Percentiles rank a stretch among this genome's conserved stretches.
Evolutionary conservation across 306 rosid genomes (phyloP).

Genomic region (Neltuma alba): DNA sequence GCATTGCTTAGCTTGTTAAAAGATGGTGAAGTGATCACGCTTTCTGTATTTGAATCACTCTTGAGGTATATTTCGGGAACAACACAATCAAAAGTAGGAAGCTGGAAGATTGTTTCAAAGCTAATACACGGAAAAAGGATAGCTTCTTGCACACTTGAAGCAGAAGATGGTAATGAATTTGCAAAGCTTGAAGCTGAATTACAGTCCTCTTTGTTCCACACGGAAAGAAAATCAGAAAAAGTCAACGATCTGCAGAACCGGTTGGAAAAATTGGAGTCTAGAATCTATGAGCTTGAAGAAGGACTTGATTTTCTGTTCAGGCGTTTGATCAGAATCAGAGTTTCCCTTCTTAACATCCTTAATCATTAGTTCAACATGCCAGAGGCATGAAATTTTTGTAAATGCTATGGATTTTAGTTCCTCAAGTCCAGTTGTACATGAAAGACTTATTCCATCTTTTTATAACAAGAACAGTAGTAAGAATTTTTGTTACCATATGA

Average conservation of each 20-base stretch:
- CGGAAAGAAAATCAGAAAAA: conserved; percentile 24
- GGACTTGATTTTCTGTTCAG: conserved; percentile 36
- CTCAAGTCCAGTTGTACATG: conserved; percentile 31
- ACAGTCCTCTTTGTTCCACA: conserved; percentile 24
- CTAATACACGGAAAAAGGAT: conserved; percentile 31
- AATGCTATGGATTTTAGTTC: conserved; percentile 26
- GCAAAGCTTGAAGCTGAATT: conserved; percentile 36
- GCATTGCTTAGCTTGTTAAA: conserved; percentile 11
- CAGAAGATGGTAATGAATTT: conserved; percentile 34
- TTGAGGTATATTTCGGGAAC: conserved; percentile 18
- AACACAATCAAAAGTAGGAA: conserved; percentile 16
- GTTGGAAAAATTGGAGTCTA: conserved; percentile 28
- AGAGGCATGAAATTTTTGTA: conserved; percentile 26
- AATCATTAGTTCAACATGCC: conserved; percentile 34
- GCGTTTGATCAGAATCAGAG: conserved; percentile 41
- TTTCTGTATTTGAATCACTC: conserved; percentile 22
- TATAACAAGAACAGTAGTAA: conserved; percentile 9
- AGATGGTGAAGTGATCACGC: conserved; percentile 17
- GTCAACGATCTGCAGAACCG: conserved; percentile 25
- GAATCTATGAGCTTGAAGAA: conserved; percentile 43
- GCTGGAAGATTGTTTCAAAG: conserved; percentile 38
- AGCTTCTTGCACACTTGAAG: conserved; percentile 15
- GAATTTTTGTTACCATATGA: conserved; percentile 13
- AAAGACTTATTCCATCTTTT: conserved; percentile 1
- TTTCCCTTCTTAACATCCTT: conserved; percentile 40